phyloP scores from a whole-genome alignment of 495 filamentous ascomycete species.

The Talaromyces proteolyticus region DNA sequence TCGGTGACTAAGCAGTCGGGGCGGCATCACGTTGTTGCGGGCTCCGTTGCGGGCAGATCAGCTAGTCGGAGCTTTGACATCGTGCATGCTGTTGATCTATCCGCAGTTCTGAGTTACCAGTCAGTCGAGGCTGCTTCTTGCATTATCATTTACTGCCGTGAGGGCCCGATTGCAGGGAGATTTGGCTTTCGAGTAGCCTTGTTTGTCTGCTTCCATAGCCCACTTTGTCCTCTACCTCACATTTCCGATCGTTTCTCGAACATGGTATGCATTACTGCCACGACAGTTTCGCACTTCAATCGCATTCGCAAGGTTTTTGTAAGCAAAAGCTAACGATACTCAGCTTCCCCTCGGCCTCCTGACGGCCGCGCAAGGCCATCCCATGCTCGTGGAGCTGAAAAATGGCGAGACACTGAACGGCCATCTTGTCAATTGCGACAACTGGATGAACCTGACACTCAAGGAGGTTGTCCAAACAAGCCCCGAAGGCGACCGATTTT shows the following conservation, averaged over 20 bases:
- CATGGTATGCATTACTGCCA: background rate
- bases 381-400: constrained; percentile 99
- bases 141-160: background rate
- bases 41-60: no score
- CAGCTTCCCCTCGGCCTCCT: constrained; percentile 90
- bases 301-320: background rate
- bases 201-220: background rate
- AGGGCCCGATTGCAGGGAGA: background rate
- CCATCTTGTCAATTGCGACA: constrained; percentile 92
- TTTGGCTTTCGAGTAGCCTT: no score
- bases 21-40: no score
- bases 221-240: no score
- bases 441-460: constrained; percentile 98
- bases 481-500: constrained; percentile 90
- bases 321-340: background rate
- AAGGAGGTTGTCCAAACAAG: constrained; percentile 98
- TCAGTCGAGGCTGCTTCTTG: background rate
- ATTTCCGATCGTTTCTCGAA: background rate
- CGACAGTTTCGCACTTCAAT: background rate
- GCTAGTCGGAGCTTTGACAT: background rate
- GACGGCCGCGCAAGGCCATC: constrained; percentile 93
- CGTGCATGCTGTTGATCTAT: background rate
- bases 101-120: no score
- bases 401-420: constrained; percentile 97
- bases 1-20: no score